These are phyloP conservation scores for Polyplosphaeria fusca DNA, from an alignment of 495 filamentous ascomycete genomes.

Conservation along the genomic window DNA sequence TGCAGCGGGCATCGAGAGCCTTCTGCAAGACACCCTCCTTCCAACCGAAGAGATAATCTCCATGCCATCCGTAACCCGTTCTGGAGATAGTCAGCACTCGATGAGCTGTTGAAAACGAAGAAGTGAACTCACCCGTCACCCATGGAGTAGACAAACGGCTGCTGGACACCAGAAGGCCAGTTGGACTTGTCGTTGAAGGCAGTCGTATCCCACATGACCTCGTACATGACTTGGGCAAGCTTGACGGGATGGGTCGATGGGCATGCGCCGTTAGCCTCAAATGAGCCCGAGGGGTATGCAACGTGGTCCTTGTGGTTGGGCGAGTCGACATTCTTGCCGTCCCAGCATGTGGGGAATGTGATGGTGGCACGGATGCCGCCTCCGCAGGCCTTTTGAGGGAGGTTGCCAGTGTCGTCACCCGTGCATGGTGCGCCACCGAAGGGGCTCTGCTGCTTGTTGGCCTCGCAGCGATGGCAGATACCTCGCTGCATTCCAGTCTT, in stretches of 20 bases:
- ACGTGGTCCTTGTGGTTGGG: constrained; percentile 52
- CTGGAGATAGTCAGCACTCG: constrained; percentile 31
- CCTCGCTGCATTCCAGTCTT: constrained; percentile 20
- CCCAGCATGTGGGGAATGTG: constrained; percentile 55
- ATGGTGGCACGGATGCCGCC: constrained; percentile 51
- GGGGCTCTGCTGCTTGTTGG: constrained; percentile 45
- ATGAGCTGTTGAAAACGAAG: no score
- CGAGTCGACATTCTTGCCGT: constrained; percentile 52
- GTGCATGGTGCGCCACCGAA: constrained; percentile 54
- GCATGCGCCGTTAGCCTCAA: constrained; percentile 45
- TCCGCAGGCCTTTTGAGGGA: constrained; percentile 44
- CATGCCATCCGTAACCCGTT: constrained; percentile 47
- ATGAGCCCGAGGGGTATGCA: constrained; percentile 44
- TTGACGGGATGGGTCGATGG: constrained; percentile 48
- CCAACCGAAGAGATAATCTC: constrained; percentile 52
- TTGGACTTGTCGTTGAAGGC: constrained; percentile 43
- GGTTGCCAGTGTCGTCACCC: constrained; percentile 46
- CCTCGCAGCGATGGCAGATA: constrained; percentile 50
- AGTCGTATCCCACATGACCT: constrained; percentile 51
- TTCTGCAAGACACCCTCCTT: constrained; percentile 46
- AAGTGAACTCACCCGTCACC: no score
- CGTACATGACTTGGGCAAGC: constrained; percentile 50
- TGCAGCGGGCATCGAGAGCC: constrained; percentile 49
- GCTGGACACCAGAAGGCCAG: constrained; percentile 46
- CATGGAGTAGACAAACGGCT: constrained; percentile 51